phyloP scores from a whole-genome alignment of 139 green algal species.

The Tetradesmus obliquus region DNA sequence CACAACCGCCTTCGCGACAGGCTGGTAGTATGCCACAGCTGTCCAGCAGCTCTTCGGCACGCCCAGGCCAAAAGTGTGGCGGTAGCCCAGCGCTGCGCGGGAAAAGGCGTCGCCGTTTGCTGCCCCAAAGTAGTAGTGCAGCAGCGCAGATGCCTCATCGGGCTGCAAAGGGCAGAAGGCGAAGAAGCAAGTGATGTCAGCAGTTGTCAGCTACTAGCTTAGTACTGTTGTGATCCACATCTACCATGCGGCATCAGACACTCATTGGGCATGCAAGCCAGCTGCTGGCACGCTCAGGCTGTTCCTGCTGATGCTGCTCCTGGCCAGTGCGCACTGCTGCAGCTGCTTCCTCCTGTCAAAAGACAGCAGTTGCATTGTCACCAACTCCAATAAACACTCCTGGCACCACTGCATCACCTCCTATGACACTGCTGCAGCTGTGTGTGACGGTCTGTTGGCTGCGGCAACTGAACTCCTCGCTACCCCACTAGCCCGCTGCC shows the following conservation, averaged over 20 bases:
- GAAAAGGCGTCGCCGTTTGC: conserved; percentile 71
- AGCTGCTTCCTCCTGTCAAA: not conserved
- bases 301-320: not conserved
- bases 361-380: too few species aligned
- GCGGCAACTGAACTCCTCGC: not conserved
- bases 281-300: not conserved
- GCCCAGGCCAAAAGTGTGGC: conserved; percentile 80
- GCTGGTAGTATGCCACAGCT: conserved; percentile 89
- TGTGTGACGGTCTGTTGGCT: not conserved
- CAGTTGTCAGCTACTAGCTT: not conserved
- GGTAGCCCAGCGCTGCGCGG: conserved; percentile 86
- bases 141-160: conserved; percentile 67
- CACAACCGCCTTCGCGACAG: conserved; percentile 75
- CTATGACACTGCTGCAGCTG: not conserved
- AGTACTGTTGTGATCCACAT: not conserved
- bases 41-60: conserved; percentile 86
- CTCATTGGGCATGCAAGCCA: not conserved
- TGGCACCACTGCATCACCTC: too few species aligned
- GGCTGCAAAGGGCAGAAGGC: conserved; percentile 47
- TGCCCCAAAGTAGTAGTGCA: conserved; percentile 89
- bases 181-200: not conserved
- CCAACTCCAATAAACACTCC: not conserved
- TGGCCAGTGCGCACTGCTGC: not conserved
- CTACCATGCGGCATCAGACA: not conserved
- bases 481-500: not conserved